Evolutionary conservation across 352 stramenopile species (phyloP), one percentile per base, ranked within the genome.

Genomic region (Halophytophthora batemanensis): DNA sequence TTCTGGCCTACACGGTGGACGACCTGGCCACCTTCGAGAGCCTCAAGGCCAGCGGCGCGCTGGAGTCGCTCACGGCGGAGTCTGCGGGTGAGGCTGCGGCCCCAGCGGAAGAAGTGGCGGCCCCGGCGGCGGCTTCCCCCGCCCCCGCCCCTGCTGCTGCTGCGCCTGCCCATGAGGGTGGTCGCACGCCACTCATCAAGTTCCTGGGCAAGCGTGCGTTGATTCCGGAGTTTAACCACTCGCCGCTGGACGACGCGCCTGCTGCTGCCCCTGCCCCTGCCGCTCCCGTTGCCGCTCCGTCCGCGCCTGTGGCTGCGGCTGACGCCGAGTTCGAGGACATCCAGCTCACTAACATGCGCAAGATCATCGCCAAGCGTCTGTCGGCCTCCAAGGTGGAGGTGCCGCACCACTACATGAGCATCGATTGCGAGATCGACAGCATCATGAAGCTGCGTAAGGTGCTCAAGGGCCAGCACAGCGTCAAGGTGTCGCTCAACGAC

Each of bases 401-500:
- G 45, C 97, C 97, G 23, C 97, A 99, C 76, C 94, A 96, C 68
- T 99, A 99, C 71, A 82, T 85, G 45, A 96, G 90, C 53, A 95
- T 98, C 18, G 93, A 98, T 71, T 98, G 96, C 54, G 85, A 98
- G 68, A 89, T 99, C 53, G 97, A 96, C 71, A 66, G 28, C 52
- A 82, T 96, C 46, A 78, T 94, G 56, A 69, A 62, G 57, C 68
- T 99, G 39, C 93, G 97, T 47, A 97, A 98, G 70, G 50, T 87
- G 47, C 77, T 99, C 21, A 95, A 93, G 59, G 77, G 64, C 36
- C 71, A 95, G 42, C 94, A 98, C 63, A 92, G 95, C 56, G 82
- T 98, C 44, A 98, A 98, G 61, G 91, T 99, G 21, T 98, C 94
- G 25, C 91, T 99, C 36, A 99, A 99, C 77, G 97, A 99, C 73